Evolutionary conservation across 1,139 yeast species (phyloP).

Genomic region (Suhomyces wounanorum): DNA sequence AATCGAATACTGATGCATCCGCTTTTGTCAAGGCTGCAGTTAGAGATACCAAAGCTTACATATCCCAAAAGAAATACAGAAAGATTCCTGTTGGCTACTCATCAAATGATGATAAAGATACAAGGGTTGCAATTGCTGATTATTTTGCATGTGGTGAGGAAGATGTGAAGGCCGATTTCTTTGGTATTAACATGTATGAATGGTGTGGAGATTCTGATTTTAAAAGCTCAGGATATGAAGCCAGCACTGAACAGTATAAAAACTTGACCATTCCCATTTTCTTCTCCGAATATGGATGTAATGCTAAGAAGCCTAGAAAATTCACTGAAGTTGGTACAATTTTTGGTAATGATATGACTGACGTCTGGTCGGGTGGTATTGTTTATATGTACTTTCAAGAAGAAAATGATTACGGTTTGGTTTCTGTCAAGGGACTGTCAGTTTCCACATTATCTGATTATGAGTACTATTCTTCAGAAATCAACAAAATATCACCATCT

Average conservation of each 20-base stretch:
- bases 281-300: constrained; percentile 86
- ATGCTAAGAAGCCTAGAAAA: constrained; percentile 61
- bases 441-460: constrained; percentile 51
- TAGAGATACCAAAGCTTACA: constrained; percentile 87
- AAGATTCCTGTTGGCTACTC: constrained; percentile 89
- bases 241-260: constrained; percentile 57
- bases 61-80: constrained; percentile 63
- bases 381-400: constrained; percentile 86
- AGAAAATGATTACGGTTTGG: constrained; percentile 79
- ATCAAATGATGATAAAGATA: constrained; percentile 78
- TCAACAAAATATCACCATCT: constrained; percentile 52
- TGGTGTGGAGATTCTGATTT: constrained; percentile 84
- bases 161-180: constrained; percentile 76
- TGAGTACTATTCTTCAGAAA: constrained; percentile 55
- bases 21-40: constrained; percentile 91
- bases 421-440: constrained; percentile 46
- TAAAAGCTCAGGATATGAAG: constrained; percentile 68
- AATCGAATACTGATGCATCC: constrained; percentile 56
- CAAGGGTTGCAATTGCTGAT: constrained; percentile 75
- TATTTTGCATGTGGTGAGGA: constrained; percentile 75
- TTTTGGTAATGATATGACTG: constrained; percentile 45
- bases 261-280: constrained; percentile 77
- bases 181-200: constrained; percentile 88
- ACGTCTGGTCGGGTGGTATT: constrained; percentile 90
- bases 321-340: constrained; percentile 64